phyloP scores from a whole-genome alignment of 371 early-diverging fungal genomes.

The Rhizopus delemar region DNA sequence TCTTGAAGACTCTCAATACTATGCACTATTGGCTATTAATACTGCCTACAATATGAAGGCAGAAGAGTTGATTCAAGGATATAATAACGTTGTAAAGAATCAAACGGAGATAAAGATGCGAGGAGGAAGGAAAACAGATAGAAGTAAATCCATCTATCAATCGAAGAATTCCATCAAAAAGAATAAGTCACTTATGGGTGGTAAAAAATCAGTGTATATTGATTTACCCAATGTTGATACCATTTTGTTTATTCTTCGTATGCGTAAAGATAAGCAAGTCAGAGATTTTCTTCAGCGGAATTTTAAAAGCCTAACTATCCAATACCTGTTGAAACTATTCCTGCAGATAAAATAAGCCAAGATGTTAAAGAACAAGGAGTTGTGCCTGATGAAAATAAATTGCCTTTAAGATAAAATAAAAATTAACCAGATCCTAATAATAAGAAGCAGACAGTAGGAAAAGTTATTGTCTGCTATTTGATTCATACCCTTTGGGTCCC shows the following conservation, averaged over 20 bases:
- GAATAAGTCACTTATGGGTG: conserved; percentile 19
- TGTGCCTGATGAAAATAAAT: conserved; percentile 6
- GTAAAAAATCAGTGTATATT: conserved; percentile 25
- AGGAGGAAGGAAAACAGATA: conserved; percentile 44
- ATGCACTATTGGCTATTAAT: conserved; percentile 61
- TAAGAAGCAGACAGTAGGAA: too few relatives aligned
- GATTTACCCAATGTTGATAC: conserved; percentile 57
- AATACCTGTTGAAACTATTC: background rate
- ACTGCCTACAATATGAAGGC: conserved; percentile 64
- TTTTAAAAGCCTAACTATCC: conserved; percentile 44
- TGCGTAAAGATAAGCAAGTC: conserved; percentile 50
- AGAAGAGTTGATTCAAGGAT: conserved; percentile 64
- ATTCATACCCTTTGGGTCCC: too few relatives aligned
- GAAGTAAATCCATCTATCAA: conserved; percentile 47
- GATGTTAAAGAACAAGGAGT: conserved; percentile 8
- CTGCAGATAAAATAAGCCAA: conserved; percentile 3
- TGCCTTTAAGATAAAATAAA: conserved; percentile 9
- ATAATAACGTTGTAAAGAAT: conserved; percentile 48
- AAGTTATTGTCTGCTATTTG: too few relatives aligned
- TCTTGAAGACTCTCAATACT: conserved; percentile 78
- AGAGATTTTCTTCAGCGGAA: conserved; percentile 46
- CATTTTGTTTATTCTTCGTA: conserved; percentile 54
- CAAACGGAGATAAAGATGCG: conserved; percentile 40
- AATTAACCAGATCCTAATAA: background rate
- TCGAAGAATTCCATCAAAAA: conserved; percentile 40